Evolutionary conservation across 1,284 basidiomycete species (phyloP).

Genomic region (Coniferiporia sulphurascens): DNA sequence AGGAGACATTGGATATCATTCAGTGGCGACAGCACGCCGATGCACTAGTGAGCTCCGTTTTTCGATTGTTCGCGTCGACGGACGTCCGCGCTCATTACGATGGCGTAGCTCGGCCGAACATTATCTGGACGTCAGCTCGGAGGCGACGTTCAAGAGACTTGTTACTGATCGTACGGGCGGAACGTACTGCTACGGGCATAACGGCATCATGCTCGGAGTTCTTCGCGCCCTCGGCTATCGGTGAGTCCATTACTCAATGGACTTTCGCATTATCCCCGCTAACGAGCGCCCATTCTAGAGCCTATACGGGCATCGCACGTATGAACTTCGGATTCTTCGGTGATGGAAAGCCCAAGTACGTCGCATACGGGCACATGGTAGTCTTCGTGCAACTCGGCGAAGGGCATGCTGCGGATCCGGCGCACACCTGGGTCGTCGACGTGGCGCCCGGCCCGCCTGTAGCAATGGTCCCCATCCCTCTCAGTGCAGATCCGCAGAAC

Average conservation of each 20-base stretch:
- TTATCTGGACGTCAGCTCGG: slow-evolving; percentile 17
- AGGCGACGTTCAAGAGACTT: slow-evolving; percentile 19
- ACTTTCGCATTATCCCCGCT: neutral
- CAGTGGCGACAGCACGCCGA: slow-evolving; percentile 19
- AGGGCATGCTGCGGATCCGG: slow-evolving; percentile 6
- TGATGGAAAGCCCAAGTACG: slow-evolving; percentile 1
- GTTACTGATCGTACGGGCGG: slow-evolving; percentile 15
- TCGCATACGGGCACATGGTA: slow-evolving; percentile 17
- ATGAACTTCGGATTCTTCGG: slow-evolving; percentile 9
- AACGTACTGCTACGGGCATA: slow-evolving; percentile 20
- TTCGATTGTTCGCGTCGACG: neutral
- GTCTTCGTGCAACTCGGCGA: slow-evolving; percentile 18
- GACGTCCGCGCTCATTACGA: too few relatives aligned
- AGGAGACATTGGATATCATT: slow-evolving; percentile 17
- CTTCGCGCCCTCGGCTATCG: slow-evolving; percentile 21
- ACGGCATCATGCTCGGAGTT: slow-evolving; percentile 20
- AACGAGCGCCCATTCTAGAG: neutral
- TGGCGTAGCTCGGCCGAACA: slow-evolving; percentile 14
- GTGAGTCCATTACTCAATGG: neutral
- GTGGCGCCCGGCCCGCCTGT: slow-evolving; percentile 20
- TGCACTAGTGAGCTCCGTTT: slow-evolving; percentile 19
- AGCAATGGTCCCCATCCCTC: slow-evolving; percentile 18
- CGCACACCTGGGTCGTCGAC: slow-evolving; percentile 20
- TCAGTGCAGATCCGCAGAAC: slow-evolving; percentile 13
- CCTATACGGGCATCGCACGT: slow-evolving; percentile 9